Evolutionary conservation across 768 basidiomycete species (phyloP).

Genomic region (Rhizopogon vinicolor): DNA sequence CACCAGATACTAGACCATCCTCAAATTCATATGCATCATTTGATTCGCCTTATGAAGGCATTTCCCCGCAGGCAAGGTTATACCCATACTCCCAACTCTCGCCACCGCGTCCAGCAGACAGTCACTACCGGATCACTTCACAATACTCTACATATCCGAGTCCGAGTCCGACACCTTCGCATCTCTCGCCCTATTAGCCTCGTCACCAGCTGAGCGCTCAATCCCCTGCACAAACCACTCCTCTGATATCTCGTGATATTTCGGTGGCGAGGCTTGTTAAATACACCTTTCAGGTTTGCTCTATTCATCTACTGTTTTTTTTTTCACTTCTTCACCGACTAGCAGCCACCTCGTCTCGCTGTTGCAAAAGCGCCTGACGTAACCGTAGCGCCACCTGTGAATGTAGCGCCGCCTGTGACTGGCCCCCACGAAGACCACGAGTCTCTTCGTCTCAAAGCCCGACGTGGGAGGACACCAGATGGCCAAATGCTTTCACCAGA

Average conservation of each 20-base stretch:
- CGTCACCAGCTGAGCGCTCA: neutral
- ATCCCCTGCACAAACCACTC: neutral
- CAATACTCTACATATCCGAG: neutral
- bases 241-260: neutral
- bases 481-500: constrained; percentile 57
- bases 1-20: neutral
- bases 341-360: too few relatives aligned
- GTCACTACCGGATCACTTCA: neutral
- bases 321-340: neutral
- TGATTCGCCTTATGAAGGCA: neutral
- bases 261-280: neutral
- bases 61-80: neutral
- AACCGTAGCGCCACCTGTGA: neutral
- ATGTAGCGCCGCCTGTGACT: neutral
- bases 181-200: neutral
- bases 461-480: constrained; percentile 71
- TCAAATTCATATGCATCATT: neutral
- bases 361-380: too few relatives aligned
- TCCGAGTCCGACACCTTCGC: neutral
- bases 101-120: neutral
- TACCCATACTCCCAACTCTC: neutral
- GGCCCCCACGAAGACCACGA: constrained; percentile 32
- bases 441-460: constrained; percentile 62
- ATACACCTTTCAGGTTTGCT: neutral
- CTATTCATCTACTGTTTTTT: neutral